Conservation (phyloP, 306 rosid genomes). For the Medicago ruthenica region DNA sequence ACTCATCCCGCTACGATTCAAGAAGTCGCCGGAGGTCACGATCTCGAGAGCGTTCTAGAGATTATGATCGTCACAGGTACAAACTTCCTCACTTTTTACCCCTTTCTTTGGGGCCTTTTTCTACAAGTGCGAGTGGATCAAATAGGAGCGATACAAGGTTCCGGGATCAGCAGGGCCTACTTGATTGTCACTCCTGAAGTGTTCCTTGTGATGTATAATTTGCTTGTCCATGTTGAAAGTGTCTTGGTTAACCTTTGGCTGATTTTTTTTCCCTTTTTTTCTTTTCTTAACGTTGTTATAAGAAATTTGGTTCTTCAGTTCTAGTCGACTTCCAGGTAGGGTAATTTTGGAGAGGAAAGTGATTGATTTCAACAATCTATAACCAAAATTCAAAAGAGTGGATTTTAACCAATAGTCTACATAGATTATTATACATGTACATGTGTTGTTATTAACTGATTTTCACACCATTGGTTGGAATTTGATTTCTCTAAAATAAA, state of each 20-base stretch:
- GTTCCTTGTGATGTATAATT: neutral
- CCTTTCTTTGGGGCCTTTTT: neutral
- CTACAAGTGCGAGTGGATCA: neutral
- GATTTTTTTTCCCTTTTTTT: neutral
- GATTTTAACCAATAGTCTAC: neutral
- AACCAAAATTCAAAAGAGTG: neutral
- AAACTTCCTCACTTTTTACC: neutral
- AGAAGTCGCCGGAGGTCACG: constrained; percentile 85
- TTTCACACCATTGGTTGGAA: neutral
- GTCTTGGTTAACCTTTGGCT: neutral
- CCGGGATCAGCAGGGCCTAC: constrained; percentile 2
- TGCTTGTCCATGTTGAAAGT: neutral
- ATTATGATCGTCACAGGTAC: constrained; percentile 93
- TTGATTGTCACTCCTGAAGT: constrained; percentile 1
- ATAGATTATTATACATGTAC: neutral
- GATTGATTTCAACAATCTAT: neutral
- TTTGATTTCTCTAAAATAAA: neutral
- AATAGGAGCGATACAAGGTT: neutral
- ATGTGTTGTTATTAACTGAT: neutral
- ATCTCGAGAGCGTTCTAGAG: constrained; percentile 80
- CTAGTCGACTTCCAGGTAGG: neutral
- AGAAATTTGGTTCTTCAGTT: neutral
- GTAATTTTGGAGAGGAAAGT: constrained; percentile 6
- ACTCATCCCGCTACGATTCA: constrained; percentile 71
- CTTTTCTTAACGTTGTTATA: neutral